Evolutionary conservation across 148 eudicot genomes (phyloP).

Genomic region (Silene conica): DNA sequence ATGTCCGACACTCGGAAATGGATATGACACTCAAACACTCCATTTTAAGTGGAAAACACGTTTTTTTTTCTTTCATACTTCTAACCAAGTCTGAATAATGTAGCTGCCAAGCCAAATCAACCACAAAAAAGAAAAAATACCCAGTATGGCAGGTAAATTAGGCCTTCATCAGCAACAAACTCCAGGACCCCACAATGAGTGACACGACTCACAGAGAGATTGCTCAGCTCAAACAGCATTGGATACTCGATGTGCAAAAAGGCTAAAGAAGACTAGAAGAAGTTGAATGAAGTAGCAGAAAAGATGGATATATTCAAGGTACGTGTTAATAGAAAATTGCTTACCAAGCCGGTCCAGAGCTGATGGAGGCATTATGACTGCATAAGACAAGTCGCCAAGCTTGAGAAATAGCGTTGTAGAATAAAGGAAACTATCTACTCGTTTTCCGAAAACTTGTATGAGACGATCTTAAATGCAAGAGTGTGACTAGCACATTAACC

Average conservation of each 20-base stretch:
- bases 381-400: slow-evolving; percentile 17
- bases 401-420: neutral
- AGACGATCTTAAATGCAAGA: neutral
- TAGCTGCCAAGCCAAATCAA: neutral
- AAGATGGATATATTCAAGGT: neutral
- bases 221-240: slow-evolving; percentile 37
- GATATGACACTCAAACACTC: neutral
- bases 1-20: neutral
- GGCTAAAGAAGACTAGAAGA: slow-evolving; percentile 13
- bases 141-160: slow-evolving; percentile 34
- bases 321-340: neutral
- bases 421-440: neutral
- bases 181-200: slow-evolving; percentile 41
- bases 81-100: neutral
- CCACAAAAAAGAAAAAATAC: slow-evolving; percentile 16
- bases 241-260: slow-evolving; percentile 38
- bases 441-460: neutral
- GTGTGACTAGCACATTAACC: neutral
- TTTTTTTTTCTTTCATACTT: too few species aligned
- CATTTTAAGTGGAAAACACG: neutral
- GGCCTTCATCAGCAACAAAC: slow-evolving; percentile 38
- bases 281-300: slow-evolving; percentile 11
- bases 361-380: slow-evolving; percentile 42
- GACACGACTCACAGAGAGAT: slow-evolving; percentile 27
- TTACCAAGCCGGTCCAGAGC: slow-evolving; percentile 42